A percentile compares a stretch with the other conserved stretches of the same genome.
These are phyloP conservation scores for Lecanoromycetidae sp. DNA, from an alignment of 2,329 filamentous ascomycete genomes.

Conservation along the genomic window DNA sequence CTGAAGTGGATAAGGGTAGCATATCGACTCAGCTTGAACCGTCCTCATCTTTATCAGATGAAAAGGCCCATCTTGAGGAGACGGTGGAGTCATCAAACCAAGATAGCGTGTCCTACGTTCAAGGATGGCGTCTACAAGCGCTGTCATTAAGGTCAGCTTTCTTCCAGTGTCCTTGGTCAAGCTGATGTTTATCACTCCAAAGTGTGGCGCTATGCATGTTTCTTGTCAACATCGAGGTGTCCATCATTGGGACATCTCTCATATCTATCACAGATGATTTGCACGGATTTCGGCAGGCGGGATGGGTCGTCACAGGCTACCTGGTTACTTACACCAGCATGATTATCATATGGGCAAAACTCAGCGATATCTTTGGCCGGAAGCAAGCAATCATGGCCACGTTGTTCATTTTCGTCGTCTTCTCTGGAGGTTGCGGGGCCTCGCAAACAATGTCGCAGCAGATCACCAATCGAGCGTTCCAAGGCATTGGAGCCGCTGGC, in stretches of 20 bases:
- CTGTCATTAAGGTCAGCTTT: not conserved
- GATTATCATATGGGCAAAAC: constrained; percentile 32
- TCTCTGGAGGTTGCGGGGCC: constrained; percentile 32
- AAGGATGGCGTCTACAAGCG: not conserved
- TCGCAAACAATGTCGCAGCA: constrained; percentile 26
- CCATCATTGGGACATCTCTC: constrained; percentile 40
- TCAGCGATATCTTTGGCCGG: constrained; percentile 35
- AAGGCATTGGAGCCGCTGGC: constrained; percentile 23
- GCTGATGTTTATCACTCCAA: constrained; percentile 10
- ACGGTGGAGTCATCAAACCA: not conserved
- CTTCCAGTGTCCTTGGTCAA: not conserved
- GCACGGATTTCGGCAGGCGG: constrained; percentile 26
- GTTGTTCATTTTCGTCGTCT: constrained; percentile 30
- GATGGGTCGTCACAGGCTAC: constrained; percentile 39
- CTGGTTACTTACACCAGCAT: constrained; percentile 39
- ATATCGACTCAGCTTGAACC: too few species aligned
- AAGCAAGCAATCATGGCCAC: constrained; percentile 29
- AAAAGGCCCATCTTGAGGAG: too few species aligned
- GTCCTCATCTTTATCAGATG: too few species aligned
- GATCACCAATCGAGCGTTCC: constrained; percentile 23
- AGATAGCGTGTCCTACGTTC: not conserved
- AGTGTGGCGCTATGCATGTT: constrained; percentile 27
- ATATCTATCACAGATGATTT: constrained; percentile 35
- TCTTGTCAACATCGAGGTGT: constrained; percentile 37
- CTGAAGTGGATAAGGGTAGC: too few species aligned